These are phyloP conservation scores for Solanum phureja DNA, from an alignment of 257 asterid genomes.

Conservation along the genomic window DNA sequence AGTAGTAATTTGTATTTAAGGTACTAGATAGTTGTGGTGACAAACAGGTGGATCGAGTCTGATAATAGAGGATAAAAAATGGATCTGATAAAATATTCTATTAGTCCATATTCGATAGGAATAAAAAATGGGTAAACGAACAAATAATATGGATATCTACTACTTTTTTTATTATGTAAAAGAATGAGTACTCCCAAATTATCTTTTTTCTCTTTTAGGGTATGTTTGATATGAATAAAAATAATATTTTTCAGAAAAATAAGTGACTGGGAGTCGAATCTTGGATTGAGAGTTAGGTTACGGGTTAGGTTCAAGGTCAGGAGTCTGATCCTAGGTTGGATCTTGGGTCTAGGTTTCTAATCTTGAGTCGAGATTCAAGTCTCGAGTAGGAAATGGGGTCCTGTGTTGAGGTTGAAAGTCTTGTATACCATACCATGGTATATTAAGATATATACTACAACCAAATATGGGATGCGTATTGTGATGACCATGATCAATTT, in stretches of 20 bases:
- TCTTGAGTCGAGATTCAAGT: not conserved
- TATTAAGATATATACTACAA: not conserved
- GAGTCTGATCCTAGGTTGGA: not conserved
- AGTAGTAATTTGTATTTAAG: not conserved
- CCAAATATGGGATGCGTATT: not conserved
- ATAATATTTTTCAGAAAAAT: no score
- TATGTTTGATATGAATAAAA: not conserved
- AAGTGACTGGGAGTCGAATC: no score
- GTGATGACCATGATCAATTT: not conserved
- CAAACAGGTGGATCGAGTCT: not conserved
- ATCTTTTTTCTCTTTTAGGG: not conserved
- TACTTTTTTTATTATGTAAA: no score
- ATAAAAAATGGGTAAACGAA: not conserved
- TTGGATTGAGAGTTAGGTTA: fast-evolving
- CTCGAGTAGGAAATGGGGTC: not conserved
- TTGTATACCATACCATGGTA: not conserved
- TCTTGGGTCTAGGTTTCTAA: not conserved
- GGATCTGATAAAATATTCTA: no score
- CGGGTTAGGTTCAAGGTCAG: not conserved
- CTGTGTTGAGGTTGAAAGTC: not conserved
- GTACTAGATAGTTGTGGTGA: not conserved
- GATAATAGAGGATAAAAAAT: no score
- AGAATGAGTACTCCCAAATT: not conserved
- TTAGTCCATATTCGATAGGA: not conserved
- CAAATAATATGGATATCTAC: not conserved